Conservation (phyloP, 2,329 filamentous ascomycete species). For the Fusarium sp. region DNA sequence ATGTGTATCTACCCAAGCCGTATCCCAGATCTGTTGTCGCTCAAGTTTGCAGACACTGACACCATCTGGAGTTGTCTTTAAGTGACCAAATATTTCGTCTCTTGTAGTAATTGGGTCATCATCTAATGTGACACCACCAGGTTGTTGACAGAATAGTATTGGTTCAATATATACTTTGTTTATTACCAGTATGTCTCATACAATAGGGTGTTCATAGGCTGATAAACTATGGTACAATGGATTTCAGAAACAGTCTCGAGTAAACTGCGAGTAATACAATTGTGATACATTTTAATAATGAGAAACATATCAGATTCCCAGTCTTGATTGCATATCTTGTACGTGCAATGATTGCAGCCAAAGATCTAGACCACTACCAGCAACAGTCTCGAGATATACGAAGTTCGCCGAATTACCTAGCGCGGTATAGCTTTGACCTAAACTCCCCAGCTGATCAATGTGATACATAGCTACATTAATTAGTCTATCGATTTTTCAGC, state of each 20-base stretch:
- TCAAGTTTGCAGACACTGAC: neutral
- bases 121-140: fast-evolving
- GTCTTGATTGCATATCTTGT: too few species aligned
- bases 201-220: too few species aligned
- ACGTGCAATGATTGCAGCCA: too few species aligned
- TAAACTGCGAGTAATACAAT: too few species aligned
- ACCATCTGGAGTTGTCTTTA: too few species aligned
- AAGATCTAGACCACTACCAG: neutral
- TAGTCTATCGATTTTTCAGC: neutral
- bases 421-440: neutral
- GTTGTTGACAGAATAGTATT: fast-evolving
- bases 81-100: neutral
- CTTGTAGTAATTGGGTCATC: neutral
- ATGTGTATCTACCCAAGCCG: too few species aligned
- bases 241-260: too few species aligned
- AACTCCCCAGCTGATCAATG: neutral
- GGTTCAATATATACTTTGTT: fast-evolving
- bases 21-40: neutral
- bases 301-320: too few species aligned
- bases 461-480: neutral
- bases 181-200: fast-evolving
- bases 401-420: neutral
- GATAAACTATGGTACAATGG: neutral
- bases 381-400: neutral
- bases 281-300: neutral